Base-by-base conservation (phyloP, 768 basidiomycete species). In the Collybia sordida region DNA sequence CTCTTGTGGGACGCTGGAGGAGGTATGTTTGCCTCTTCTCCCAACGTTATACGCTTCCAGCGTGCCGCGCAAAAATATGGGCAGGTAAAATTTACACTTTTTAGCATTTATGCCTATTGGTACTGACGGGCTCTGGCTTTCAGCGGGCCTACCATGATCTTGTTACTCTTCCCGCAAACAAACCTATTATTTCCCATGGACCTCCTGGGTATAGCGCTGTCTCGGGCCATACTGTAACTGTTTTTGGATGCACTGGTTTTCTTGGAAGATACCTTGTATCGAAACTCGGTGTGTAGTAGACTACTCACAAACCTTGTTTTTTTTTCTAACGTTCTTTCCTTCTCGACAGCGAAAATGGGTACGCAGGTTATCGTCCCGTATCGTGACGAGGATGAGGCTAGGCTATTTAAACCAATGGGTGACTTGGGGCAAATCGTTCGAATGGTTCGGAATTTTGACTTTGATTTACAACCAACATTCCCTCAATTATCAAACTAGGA, bases 171-270 rank as follows among this genome's bases (percentile, higher is more conserved):
- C 83, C 86, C 50, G 60, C 72, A 42, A 64, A 65, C 55, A 85
- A 85, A 59, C 85, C 91, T 34, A 73, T 91, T 56, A 75, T 95
- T 60, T 80, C 85, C 4, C 74, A 82, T 56, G 95, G 94, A 17
- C 80, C 84, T 45, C 85, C 86, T 45, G 94, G 88, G 53, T 90
- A 93, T 63, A 90, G 89, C 62, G 87, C 92, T 3, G 86, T 88
- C 51, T 86, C 88, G 36, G 97, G 96, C 2, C 94, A 95, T 70
- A 82, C 87, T 31, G 96, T 88, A 36, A 99, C 97, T 14, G 95
- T 98, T 43, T 98, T 99, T 77, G 97, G 97, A 19, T 90, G 87
- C 65, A 97, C 95, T 3, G 92, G 95, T 4, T 98, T 98, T 68
- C 73, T 99, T 51, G 97, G 96, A 39, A 77, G 94, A 64, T 98